Base-by-base conservation (phyloP, 2,329 filamentous ascomycete species). In the Claviceps purpurea region DNA sequence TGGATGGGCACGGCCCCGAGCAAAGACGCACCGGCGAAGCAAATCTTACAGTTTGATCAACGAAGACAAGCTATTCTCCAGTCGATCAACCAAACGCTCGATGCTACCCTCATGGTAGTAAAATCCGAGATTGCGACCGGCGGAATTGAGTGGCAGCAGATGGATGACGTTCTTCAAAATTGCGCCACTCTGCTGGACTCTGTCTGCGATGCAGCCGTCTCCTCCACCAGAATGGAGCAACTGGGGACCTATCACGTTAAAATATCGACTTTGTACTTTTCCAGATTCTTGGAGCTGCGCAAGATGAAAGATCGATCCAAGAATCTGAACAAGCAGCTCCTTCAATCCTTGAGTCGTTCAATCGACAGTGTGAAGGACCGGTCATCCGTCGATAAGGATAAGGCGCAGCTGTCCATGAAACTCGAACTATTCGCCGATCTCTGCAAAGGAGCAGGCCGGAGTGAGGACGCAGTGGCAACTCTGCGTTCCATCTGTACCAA, bases 251-350 rank as follows among this genome's bases (percentile, higher is more conserved):
- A 81, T 57, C 72, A 78, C 52, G 75, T 84, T 55, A 86, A 82
- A 59, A 77, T 88, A 26, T 88, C 85, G 0, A 83, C 85, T 58
- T 72, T 86, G 3, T 87, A 87, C 62, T 88, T 83, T 62, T 71
- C 79, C n/a, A 72, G 78, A 47, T 80, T 81, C 60, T 67, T 77
- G 18, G 70, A 73, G 45, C 62, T 79, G 54, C 68, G 73, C 14
- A 77, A 76, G 49, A 65, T 69, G 24, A 57, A 66, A 0, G 66
- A 68, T 4, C 70, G 64, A 44, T 60, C 64, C 11, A 68, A 67
- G 50, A 62, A 67, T 20, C 52, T 61, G 45, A 67, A 62, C 53
- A 70, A 69, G 58, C 64, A 65, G 18, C 70, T 76, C 1, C 64
- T 85, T 14, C 74, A 77, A 49, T 74, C 81, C 13, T 71, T 88